These are phyloP conservation scores for Mycena filopes DNA, from an alignment of 768 basidiomycete genomes.

Conservation along the genomic window DNA sequence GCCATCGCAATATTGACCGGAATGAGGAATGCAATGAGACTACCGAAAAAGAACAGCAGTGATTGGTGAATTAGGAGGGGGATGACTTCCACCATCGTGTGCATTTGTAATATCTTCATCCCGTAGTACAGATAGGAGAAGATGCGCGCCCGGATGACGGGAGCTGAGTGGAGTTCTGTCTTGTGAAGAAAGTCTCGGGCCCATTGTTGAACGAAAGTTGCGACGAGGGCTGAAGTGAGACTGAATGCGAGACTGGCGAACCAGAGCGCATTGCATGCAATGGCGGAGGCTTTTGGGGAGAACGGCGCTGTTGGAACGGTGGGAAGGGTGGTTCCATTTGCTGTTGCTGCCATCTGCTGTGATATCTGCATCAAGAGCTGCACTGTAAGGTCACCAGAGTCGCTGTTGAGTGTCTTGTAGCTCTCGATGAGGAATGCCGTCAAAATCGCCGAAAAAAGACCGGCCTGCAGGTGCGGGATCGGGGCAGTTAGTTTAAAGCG, in stretches of 20 bases:
- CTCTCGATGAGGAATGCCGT: conserved; percentile 3
- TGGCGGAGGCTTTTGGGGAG: background rate
- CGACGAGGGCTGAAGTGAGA: background rate
- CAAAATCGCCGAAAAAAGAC: background rate
- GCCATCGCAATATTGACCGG: too few species aligned
- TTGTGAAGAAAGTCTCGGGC: too few species aligned
- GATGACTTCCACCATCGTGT: conserved; percentile 7
- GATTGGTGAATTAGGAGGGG: conserved; percentile 7
- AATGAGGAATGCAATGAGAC: conserved; percentile 2
- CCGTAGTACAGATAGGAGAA: too few species aligned
- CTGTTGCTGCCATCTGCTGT: background rate
- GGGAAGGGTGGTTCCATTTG: background rate
- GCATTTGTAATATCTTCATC: background rate
- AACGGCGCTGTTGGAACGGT: background rate
- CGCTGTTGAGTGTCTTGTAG: background rate
- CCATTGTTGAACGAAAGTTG: too few species aligned
- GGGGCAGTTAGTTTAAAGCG: too few species aligned
- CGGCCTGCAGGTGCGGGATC: conserved; percentile 1
- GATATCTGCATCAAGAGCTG: background rate
- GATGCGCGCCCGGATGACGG: too few species aligned
- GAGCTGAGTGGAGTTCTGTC: too few species aligned
- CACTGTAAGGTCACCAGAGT: background rate
- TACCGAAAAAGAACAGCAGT: conserved; percentile 7
- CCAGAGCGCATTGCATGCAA: conserved; percentile 8
- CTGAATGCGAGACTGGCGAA: conserved; percentile 2